A percentile compares a stretch with the other conserved stretches of the same genome.
Conservation (phyloP, 768 basidiomycete genomes). For the Saitozyma sp. region DNA sequence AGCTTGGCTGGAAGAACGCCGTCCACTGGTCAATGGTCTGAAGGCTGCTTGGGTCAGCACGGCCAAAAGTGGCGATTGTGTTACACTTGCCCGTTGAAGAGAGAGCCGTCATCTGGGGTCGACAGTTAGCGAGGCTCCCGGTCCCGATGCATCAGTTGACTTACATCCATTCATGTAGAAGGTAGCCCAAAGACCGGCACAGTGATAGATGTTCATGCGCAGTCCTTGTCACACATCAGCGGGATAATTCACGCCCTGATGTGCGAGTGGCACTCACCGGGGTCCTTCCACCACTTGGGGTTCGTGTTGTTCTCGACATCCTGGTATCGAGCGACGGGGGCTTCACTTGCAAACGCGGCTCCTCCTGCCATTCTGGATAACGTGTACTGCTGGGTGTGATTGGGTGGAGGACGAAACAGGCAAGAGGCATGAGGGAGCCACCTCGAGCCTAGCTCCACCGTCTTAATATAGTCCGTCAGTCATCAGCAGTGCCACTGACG, state of each 20-base stretch:
- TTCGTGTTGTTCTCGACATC: slow-evolving; percentile 3
- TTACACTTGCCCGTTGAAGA: background rate
- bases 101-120: slow-evolving; percentile 4
- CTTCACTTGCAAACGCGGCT: too few relatives aligned
- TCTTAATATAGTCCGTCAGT: too few relatives aligned
- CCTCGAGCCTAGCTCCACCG: too few relatives aligned
- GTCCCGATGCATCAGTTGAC: background rate
- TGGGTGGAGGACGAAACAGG: too few relatives aligned
- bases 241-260: too few relatives aligned
- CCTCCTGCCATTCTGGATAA: too few relatives aligned
- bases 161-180: slow-evolving; percentile 26
- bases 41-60: too few relatives aligned
- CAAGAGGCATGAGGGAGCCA: too few relatives aligned
- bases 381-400: too few relatives aligned
- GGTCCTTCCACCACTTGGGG: slow-evolving; percentile 7
- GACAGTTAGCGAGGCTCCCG: background rate
- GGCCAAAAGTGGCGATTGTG: slow-evolving; percentile 12
- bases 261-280: background rate
- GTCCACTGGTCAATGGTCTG: too few relatives aligned
- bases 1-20: slow-evolving; percentile 7
- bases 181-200: slow-evolving; percentile 19
- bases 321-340: slow-evolving; percentile 6
- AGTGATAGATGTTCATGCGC: slow-evolving; percentile 21
- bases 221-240: background rate
- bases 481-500: too few relatives aligned